Percentiles rank a stretch among this genome's conserved stretches.
phyloP scores from a whole-genome alignment of 345 rosid genomes.

The Conringia planisiliqua region DNA sequence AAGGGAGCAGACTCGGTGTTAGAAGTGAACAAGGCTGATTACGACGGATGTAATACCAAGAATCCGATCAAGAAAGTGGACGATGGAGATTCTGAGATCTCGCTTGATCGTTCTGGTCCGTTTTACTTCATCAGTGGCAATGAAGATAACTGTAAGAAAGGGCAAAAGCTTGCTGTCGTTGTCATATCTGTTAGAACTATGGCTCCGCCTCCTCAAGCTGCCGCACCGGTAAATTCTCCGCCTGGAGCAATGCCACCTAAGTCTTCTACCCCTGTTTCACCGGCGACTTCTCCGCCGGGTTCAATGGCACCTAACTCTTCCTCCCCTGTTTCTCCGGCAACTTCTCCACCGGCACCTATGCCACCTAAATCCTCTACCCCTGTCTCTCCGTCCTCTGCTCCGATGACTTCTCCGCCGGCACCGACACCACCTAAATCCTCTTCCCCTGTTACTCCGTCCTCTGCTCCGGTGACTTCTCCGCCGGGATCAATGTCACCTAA shows the following conservation, averaged over 20 bases:
- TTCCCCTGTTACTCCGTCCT: neutral
- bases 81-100: slow-evolving; percentile 58
- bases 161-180: slow-evolving; percentile 54
- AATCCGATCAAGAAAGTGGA: slow-evolving; percentile 46
- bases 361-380: slow-evolving; percentile 17
- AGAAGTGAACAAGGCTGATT: slow-evolving; percentile 52
- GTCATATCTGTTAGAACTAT: slow-evolving; percentile 55
- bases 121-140: slow-evolving; percentile 77
- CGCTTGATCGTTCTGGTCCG: slow-evolving; percentile 65
- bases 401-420: slow-evolving; percentile 24
- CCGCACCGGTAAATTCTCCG: slow-evolving; percentile 19
- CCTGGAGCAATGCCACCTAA: slow-evolving; percentile 14
- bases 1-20: slow-evolving; percentile 72
- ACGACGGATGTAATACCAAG: slow-evolving; percentile 51
- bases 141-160: slow-evolving; percentile 59
- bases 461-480: slow-evolving; percentile 4
- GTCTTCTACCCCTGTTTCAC: slow-evolving; percentile 18
- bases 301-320: slow-evolving; percentile 11
- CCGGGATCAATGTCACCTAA: neutral
- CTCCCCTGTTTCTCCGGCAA: slow-evolving; percentile 17
- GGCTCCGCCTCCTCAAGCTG: slow-evolving; percentile 34
- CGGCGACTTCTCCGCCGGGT: slow-evolving; percentile 8
- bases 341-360: slow-evolving; percentile 9
- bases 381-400: slow-evolving; percentile 36
- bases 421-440: slow-evolving; percentile 15